Evolutionary conservation across 768 basidiomycete species (phyloP), one percentile per base, ranked within the genome.

Genomic region (Suillus clintonianus): DNA sequence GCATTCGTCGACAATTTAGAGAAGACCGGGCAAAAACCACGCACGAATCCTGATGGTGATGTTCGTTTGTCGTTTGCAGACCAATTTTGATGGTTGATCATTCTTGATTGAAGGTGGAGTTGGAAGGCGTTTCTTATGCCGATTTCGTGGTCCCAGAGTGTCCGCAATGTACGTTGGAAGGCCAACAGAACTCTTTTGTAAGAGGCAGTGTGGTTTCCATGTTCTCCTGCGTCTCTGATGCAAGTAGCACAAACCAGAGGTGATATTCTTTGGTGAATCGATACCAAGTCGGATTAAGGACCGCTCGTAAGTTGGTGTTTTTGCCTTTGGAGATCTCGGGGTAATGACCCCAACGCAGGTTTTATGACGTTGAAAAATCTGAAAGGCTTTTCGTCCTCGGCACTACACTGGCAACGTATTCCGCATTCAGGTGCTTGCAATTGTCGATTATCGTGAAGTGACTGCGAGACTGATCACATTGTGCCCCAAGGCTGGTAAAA

Each of bases 41-140:
- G 92, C 63, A 96, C 92, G 30, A 97, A 97, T 73, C 95, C 95
- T 13, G 95, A 97, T 68, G 95, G 95, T 73, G 95, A 97, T 79
- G 95, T 92, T 68, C 62, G 84, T 82, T 8, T 43, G 36, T 61
- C 17, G 43, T 56, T 60, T 60, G 42, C 6, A 50, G 27, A 32
- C 7, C 27, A 36, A 48, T n/a, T 30, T 54, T 34, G 13, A 36
- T 32, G 61, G 30, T 58, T 47, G 9, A 27, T 19, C 17, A 19
- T 13, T 13, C n/a, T 41, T 60, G 5, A 65, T 41, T 60, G 5
- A 65, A 95, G 94, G 89, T 96, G 68, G 94, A 87, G 13, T 76
- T 96, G 22, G 89, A 91, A 70, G 92, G 90, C 3, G 83, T 90
- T 11, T 84, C 87, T 14, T 95, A 93, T 70, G 83, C 83, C 59